Evolutionary conservation across 1,284 basidiomycete genomes (phyloP).

Genomic region (Cutaneotrichosporon spelunceum): DNA sequence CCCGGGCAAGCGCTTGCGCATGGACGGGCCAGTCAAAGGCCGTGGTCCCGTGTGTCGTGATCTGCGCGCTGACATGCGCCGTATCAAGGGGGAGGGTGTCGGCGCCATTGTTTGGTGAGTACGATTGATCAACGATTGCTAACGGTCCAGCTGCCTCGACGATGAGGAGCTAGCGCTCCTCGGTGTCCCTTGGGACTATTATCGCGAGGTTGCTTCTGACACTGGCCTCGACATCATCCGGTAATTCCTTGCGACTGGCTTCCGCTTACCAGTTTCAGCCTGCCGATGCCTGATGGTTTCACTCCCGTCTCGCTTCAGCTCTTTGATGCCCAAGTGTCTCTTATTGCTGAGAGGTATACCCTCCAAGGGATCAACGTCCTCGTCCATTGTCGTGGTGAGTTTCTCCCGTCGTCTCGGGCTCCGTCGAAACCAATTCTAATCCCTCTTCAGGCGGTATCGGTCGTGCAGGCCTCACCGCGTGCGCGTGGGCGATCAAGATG

Average conservation of each 20-base stretch:
- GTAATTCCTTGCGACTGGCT: constrained; percentile 38
- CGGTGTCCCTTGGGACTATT: constrained; percentile 78
- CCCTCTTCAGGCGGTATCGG: constrained; percentile 67
- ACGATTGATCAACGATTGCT: background rate
- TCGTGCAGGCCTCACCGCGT: constrained; percentile 86
- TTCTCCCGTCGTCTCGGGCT: background rate
- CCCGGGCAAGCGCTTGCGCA: constrained; percentile 92
- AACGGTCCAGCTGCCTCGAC: constrained; percentile 66
- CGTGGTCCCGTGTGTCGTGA: constrained; percentile 81
- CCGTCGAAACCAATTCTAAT: background rate
- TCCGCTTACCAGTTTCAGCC: constrained; percentile 52
- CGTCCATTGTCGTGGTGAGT: constrained; percentile 80
- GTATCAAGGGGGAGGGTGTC: constrained; percentile 73
- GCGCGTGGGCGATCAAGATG: constrained; percentile 88
- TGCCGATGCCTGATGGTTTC: constrained; percentile 90
- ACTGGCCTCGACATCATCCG: constrained; percentile 74
- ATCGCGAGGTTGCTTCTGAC: constrained; percentile 61
- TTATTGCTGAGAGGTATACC: constrained; percentile 71
- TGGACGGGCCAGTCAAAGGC: constrained; percentile 75
- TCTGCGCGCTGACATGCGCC: constrained; percentile 67
- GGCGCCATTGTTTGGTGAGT: constrained; percentile 76
- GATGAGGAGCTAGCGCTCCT: constrained; percentile 79
- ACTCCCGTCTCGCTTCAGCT: constrained; percentile 64
- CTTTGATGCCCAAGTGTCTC: constrained; percentile 69
- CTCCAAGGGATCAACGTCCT: constrained; percentile 70